A percentile compares a stretch with the other conserved stretches of the same genome.
Conservation (phyloP, 1,284 basidiomycete species). For the Paramarasmius palmivorus region DNA sequence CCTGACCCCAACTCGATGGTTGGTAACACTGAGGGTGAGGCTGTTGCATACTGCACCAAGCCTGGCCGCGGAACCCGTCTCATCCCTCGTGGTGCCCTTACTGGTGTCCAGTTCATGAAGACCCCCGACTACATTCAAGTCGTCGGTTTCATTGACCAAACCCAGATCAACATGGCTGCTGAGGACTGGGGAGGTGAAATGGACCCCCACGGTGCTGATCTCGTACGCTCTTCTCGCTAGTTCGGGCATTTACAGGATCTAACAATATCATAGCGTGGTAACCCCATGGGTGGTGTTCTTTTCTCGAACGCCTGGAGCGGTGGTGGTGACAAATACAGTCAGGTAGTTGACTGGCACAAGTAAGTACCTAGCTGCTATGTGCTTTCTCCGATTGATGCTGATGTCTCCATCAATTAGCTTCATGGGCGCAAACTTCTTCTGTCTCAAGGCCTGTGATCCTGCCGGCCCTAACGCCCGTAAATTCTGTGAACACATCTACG, state of each 20-base stretch:
- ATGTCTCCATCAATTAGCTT: constrained; percentile 41
- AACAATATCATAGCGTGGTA: constrained; percentile 48
- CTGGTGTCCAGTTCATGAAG: constrained; percentile 54
- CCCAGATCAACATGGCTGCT: constrained; percentile 48
- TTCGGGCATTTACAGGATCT: background rate
- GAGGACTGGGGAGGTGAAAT: constrained; percentile 72
- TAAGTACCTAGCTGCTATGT: constrained; percentile 27
- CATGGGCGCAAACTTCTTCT: constrained; percentile 59
- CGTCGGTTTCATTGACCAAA: constrained; percentile 66
- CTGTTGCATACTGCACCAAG: constrained; percentile 66
- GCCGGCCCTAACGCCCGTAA: constrained; percentile 45
- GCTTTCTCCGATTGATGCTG: constrained; percentile 5
- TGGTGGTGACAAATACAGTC: constrained; percentile 42
- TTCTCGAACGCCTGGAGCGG: constrained; percentile 56
- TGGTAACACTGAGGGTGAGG: constrained; percentile 57
- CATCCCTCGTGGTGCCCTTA: constrained; percentile 51
- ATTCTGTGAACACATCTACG: constrained; percentile 64
- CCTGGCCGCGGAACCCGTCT: constrained; percentile 55
- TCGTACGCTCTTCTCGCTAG: constrained; percentile 29
- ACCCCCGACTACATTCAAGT: constrained; percentile 65
- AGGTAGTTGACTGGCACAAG: constrained; percentile 64
- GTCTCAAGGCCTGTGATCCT: constrained; percentile 64
- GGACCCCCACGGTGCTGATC: constrained; percentile 66
- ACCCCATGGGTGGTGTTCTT: constrained; percentile 62
- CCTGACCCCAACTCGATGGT: constrained; percentile 45